Evolutionary conservation across 2,329 filamentous ascomycete species (phyloP).

Genomic region (Colletotrichum sp.): DNA sequence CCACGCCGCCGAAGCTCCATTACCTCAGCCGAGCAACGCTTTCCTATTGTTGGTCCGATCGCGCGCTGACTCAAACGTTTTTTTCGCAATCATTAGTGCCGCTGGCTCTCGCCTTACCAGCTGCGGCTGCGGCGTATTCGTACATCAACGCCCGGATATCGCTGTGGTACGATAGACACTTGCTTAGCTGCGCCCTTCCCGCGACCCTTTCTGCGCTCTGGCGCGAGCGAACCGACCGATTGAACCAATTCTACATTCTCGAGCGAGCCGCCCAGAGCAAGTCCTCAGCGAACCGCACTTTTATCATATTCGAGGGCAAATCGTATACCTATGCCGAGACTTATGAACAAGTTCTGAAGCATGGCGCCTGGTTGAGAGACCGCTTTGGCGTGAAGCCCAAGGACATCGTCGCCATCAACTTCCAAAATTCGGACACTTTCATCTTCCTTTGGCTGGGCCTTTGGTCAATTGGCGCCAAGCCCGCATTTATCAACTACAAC

Average conservation of each 20-base stretch:
- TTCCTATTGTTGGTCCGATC: background rate
- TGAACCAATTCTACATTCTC: slow-evolving; percentile 78
- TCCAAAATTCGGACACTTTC: slow-evolving; percentile 81
- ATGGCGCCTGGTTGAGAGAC: slow-evolving; percentile 77
- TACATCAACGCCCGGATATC: slow-evolving; percentile 78
- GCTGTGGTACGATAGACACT: slow-evolving; percentile 67
- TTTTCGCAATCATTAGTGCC: slow-evolving; percentile 45
- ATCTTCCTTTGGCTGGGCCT: slow-evolving; percentile 78
- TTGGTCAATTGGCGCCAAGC: slow-evolving; percentile 83
- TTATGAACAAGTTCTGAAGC: slow-evolving; percentile 74
- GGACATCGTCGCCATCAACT: slow-evolving; percentile 82
- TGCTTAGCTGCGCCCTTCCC: slow-evolving; percentile 62
- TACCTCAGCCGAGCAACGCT: background rate
- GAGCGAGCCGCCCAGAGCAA: slow-evolving; percentile 66
- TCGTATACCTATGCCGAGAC: slow-evolving; percentile 77
- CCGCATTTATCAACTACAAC: slow-evolving; percentile 91
- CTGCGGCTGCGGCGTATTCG: slow-evolving; percentile 70
- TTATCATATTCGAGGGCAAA: slow-evolving; percentile 72
- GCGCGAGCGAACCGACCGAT: slow-evolving; percentile 61
- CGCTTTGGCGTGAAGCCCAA: slow-evolving; percentile 67
- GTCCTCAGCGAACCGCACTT: slow-evolving; percentile 56
- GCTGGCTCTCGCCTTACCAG: slow-evolving; percentile 61
- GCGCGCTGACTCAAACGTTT: background rate
- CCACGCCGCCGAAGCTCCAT: background rate
- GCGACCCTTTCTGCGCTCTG: slow-evolving; percentile 46